phyloP scores from a whole-genome alignment of 1,284 basidiomycete genomes.

The Mycena sp. region DNA sequence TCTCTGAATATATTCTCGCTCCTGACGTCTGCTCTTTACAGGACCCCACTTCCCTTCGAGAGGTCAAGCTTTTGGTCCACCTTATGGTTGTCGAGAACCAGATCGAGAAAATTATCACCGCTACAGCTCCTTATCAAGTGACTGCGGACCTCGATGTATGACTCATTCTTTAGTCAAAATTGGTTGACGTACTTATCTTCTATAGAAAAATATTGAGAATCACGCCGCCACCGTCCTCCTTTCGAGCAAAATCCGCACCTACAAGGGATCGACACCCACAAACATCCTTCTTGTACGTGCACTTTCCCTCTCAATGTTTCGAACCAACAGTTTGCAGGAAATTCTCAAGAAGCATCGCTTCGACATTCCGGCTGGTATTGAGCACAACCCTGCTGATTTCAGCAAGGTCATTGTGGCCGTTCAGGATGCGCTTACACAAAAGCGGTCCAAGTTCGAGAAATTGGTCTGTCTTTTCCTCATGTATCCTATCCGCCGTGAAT shows the following conservation, averaged over 20 bases:
- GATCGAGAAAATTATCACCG: background rate
- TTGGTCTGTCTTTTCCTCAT: background rate
- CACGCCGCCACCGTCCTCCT: background rate
- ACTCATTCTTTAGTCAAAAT: too few relatives aligned
- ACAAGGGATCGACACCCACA: background rate
- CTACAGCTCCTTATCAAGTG: background rate
- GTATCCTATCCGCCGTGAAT: background rate
- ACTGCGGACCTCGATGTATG: background rate
- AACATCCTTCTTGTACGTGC: background rate
- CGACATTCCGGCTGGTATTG: background rate
- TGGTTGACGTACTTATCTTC: background rate
- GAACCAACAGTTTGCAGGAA: background rate
- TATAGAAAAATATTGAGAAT: constrained; percentile 1
- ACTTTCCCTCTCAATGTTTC: background rate
- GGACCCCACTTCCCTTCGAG: constrained; percentile 1
- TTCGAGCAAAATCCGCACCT: constrained; percentile 3
- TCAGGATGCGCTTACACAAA: background rate
- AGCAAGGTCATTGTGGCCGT: background rate
- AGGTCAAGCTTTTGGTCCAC: constrained; percentile 3
- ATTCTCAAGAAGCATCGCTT: constrained; percentile 2
- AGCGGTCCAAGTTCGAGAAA: background rate
- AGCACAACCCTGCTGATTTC: constrained; percentile 1
- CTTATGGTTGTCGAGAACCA: background rate
- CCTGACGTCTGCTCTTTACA: background rate
- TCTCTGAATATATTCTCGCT: background rate